Evolutionary conservation across 768 basidiomycete species (phyloP).

Genomic region (Russula vinacea): DNA sequence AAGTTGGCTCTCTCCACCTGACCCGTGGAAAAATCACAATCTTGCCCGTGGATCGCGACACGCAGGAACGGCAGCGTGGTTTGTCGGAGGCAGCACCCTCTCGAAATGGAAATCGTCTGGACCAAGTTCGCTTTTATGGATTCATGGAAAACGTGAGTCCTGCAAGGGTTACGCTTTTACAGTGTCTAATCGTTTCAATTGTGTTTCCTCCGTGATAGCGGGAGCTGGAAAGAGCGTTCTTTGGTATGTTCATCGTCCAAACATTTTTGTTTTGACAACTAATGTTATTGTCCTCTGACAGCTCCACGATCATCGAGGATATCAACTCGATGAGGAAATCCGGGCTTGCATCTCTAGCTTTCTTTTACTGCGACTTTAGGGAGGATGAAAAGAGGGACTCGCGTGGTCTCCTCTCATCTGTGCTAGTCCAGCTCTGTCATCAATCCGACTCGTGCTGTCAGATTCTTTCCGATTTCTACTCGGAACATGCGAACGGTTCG

Average conservation of each 20-base stretch:
- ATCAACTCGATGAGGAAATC: background rate
- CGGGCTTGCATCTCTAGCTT: background rate
- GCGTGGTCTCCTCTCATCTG: constrained; percentile 5
- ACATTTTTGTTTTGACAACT: too few species aligned
- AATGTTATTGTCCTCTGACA: too few species aligned
- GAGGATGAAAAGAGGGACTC: background rate
- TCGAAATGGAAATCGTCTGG: background rate
- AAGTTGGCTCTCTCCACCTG: constrained; percentile 7
- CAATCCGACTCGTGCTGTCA: background rate
- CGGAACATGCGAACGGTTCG: background rate
- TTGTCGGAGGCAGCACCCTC: background rate
- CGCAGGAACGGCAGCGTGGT: background rate
- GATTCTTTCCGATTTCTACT: background rate
- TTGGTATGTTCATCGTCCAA: constrained; percentile 2
- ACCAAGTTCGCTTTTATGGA: background rate
- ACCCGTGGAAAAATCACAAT: constrained; percentile 6
- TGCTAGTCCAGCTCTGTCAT: constrained; percentile 4
- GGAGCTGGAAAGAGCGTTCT: background rate
- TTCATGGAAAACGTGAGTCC: background rate
- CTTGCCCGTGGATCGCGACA: background rate
- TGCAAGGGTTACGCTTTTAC: background rate
- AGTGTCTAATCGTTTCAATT: background rate
- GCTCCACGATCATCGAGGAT: background rate
- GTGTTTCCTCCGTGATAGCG: background rate
- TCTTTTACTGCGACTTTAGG: constrained; percentile 7